Conservation (phyloP, 1,284 basidiomycete species). For the Marasmius oreades region DNA sequence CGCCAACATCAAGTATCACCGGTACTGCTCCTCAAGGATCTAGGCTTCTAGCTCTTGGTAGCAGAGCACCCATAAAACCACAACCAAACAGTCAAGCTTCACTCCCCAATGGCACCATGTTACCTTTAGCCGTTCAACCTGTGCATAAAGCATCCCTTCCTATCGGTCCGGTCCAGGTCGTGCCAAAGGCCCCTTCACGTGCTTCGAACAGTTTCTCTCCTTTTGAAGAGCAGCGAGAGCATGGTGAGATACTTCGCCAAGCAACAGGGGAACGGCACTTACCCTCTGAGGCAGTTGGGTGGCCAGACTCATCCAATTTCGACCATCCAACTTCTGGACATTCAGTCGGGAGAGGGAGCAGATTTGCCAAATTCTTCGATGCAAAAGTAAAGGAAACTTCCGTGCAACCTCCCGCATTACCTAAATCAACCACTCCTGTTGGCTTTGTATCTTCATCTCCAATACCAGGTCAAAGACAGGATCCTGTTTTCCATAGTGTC, state of each 20-base stretch:
- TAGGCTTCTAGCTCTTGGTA: constrained; percentile 64
- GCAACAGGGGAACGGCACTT: constrained; percentile 25
- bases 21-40: constrained; percentile 63
- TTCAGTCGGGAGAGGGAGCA: constrained; percentile 62
- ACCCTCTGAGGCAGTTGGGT: not conserved
- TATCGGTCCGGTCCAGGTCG: constrained; percentile 13
- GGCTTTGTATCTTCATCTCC: constrained; percentile 42
- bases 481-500: constrained; percentile 36
- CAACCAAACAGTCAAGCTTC: not conserved
- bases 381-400: constrained; percentile 53
- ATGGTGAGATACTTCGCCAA: constrained; percentile 37
- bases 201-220: constrained; percentile 47
- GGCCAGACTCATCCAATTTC: constrained; percentile 12
- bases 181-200: constrained; percentile 27
- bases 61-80: constrained; percentile 35
- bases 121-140: constrained; percentile 15
- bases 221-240: constrained; percentile 46
- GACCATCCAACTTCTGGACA: constrained; percentile 38
- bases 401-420: constrained; percentile 23
- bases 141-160: not conserved
- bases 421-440: constrained; percentile 37
- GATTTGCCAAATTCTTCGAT: constrained; percentile 82
- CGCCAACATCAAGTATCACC: constrained; percentile 32
- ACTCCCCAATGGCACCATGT: constrained; percentile 17
- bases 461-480: constrained; percentile 43